Evolutionary conservation across 805 yeast species (phyloP).

Genomic region (Candida wancherniae): DNA sequence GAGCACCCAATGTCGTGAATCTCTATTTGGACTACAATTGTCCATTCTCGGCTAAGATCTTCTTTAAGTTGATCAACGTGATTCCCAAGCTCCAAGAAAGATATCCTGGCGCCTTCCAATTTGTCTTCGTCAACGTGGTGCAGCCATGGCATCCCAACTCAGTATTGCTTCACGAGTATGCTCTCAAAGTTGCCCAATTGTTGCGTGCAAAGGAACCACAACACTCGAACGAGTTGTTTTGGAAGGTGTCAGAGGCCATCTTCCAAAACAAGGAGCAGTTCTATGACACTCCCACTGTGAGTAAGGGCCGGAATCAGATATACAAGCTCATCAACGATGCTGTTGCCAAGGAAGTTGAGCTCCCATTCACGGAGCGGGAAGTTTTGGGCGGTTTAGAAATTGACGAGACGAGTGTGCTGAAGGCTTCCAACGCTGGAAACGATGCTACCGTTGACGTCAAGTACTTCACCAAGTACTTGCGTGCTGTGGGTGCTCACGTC

Average conservation of each 20-base stretch:
- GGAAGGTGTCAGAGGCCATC: constrained; percentile 50
- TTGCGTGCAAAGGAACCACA: constrained; percentile 34
- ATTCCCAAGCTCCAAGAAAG: constrained; percentile 47
- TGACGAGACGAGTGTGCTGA: constrained; percentile 18
- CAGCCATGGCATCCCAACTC: constrained; percentile 92
- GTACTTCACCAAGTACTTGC: constrained; percentile 64
- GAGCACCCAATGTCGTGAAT: constrained; percentile 47
- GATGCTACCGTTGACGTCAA: constrained; percentile 58
- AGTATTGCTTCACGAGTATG: constrained; percentile 61
- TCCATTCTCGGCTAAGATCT: constrained; percentile 66
- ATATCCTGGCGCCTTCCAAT: constrained; percentile 48
- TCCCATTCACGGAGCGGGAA: constrained; percentile 28
- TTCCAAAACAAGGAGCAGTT: constrained; percentile 52
- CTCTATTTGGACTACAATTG: constrained; percentile 74
- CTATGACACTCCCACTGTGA: constrained; percentile 57
- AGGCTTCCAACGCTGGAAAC: constrained; percentile 51
- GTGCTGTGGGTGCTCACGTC: constrained; percentile 79
- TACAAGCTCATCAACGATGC: constrained; percentile 41
- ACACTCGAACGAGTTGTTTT: constrained; percentile 26
- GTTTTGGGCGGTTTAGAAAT: constrained; percentile 37
- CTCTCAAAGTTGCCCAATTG: constrained; percentile 65
- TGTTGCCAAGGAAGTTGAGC: constrained; percentile 19
- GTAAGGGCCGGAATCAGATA: constrained; percentile 51
- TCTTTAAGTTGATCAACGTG: constrained; percentile 48
- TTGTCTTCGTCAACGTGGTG: constrained; percentile 66